Evolutionary conservation across 176 grass and related monocot species (phyloP).

Genomic region (Echinochloa phyllopogon): DNA sequence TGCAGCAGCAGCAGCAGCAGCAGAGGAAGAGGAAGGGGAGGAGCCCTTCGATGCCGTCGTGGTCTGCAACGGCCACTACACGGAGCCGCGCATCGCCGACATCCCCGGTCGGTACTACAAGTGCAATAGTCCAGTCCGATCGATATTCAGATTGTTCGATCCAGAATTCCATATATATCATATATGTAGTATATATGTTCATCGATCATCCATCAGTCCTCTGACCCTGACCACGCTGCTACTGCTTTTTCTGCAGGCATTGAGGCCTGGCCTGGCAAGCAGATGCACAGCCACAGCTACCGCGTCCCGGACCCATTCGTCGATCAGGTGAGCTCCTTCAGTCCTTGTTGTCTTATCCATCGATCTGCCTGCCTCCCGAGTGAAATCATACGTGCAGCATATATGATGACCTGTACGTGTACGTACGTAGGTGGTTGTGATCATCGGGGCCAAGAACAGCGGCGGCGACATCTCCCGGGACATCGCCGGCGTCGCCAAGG

Average conservation of each 20-base stretch:
- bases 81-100: slow-evolving; percentile 56
- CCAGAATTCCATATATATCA: no score
- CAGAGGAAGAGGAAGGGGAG: slow-evolving; percentile 18
- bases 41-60: slow-evolving; percentile 74
- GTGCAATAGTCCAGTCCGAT: background rate
- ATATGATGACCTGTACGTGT: no score
- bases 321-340: slow-evolving; percentile 46
- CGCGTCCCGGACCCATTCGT: slow-evolving; percentile 60
- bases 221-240: no score
- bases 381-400: no score
- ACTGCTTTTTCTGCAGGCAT: slow-evolving; percentile 32
- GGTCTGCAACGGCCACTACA: slow-evolving; percentile 72
- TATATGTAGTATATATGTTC: no score
- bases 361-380: background rate
- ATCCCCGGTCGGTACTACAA: slow-evolving; percentile 55
- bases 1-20: background rate
- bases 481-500: slow-evolving; percentile 58
- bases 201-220: no score
- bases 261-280: slow-evolving; percentile 66
- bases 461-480: slow-evolving; percentile 73
- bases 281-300: slow-evolving; percentile 92
- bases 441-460: slow-evolving; percentile 59
- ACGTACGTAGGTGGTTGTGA: slow-evolving; percentile 52
- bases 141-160: no score
- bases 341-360: background rate